Conservation (phyloP, 2,329 filamentous ascomycete genomes). For the Venturia pyrina region DNA sequence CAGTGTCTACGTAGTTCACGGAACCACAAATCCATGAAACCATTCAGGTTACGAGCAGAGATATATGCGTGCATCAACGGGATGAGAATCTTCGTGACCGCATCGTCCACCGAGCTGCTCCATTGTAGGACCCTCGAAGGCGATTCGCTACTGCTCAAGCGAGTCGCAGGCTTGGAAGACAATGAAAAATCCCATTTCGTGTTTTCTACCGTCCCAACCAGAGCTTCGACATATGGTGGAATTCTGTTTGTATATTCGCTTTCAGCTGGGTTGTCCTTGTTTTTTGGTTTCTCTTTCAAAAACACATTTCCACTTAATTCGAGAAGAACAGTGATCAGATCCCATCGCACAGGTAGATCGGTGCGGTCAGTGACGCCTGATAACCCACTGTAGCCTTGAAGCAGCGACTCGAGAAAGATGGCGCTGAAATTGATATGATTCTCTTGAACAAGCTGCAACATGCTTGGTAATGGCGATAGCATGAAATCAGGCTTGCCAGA, state of each 20-base stretch:
- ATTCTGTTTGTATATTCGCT: background rate
- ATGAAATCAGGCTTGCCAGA: slow-evolving; percentile 16
- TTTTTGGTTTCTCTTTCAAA: slow-evolving; percentile 16
- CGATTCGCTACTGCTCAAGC: background rate
- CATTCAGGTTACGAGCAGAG: background rate
- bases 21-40: slow-evolving; percentile 10
- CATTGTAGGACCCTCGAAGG: background rate
- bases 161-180: background rate
- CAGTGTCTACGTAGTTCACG: slow-evolving; percentile 2
- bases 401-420: background rate
- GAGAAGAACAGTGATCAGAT: slow-evolving; percentile 33
- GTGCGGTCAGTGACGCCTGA: background rate
- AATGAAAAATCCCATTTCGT: background rate
- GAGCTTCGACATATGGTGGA: slow-evolving; percentile 9
- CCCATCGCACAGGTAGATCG: slow-evolving; percentile 25
- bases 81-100: background rate
- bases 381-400: slow-evolving; percentile 7
- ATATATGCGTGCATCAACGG: slow-evolving; percentile 7
- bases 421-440: background rate
- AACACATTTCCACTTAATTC: slow-evolving; percentile 38
- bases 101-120: background rate
- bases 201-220: background rate
- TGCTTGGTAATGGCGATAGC: slow-evolving; percentile 17
- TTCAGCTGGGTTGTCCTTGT: background rate
- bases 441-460: slow-evolving; percentile 18